phyloP scores from a whole-genome alignment of 192 early-diverging fungal genomes.

The Backusella morwellensis region DNA sequence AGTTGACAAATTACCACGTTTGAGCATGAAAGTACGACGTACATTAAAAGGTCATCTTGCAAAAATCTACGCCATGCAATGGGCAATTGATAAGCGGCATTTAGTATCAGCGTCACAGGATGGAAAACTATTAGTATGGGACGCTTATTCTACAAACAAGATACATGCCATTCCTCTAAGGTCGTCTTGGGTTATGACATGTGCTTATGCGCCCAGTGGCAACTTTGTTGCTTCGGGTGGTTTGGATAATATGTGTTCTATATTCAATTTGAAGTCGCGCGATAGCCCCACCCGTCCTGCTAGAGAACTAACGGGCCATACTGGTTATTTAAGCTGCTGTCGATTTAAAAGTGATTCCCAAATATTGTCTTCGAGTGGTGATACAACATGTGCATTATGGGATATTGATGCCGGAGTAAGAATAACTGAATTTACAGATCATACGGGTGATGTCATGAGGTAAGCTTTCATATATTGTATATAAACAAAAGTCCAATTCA shows the following conservation, averaged over 20 bases:
- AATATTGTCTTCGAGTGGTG: conserved; percentile 94
- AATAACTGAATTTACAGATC: conserved; percentile 94
- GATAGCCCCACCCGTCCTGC: conserved; percentile 93
- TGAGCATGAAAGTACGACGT: conserved; percentile 91
- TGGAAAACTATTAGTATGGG: conserved; percentile 99
- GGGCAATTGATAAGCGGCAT: conserved; percentile 81
- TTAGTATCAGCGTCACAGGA: conserved; percentile 98
- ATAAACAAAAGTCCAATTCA: neutral
- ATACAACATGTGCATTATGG: conserved; percentile 99
- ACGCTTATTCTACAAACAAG: conserved; percentile 98
- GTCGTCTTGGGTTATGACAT: conserved; percentile 99
- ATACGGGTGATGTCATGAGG: conserved; percentile 99
- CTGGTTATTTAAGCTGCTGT: conserved; percentile 98
- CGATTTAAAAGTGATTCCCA: conserved; percentile 95
- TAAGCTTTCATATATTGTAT: conserved; percentile 14
- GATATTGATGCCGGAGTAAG: conserved; percentile 98
- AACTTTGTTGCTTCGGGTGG: conserved; percentile 99
- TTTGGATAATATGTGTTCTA: conserved; percentile 97
- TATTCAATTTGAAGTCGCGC: conserved; percentile 93
- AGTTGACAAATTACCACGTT: conserved; percentile 83
- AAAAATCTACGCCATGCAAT: conserved; percentile 89
- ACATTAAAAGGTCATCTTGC: conserved; percentile 98
- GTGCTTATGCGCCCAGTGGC: conserved; percentile 96
- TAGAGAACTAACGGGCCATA: conserved; percentile 90
- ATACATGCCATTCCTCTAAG: conserved; percentile 96